Base-by-base conservation (phyloP, 2,329 filamentous ascomycete species). In the Colletotrichum lupini region DNA sequence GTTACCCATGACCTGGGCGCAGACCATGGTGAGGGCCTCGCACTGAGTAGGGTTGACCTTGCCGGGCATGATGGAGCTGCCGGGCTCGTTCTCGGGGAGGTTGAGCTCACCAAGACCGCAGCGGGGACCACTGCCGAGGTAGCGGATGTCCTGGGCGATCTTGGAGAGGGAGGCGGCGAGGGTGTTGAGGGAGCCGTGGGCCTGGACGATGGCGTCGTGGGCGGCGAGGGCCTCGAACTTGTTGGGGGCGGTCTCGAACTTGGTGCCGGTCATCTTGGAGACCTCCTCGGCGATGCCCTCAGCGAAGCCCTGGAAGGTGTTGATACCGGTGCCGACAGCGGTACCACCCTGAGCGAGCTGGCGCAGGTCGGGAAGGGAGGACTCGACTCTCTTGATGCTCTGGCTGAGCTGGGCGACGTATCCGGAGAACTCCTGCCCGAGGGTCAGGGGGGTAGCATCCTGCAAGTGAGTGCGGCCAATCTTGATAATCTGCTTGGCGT, bases 21-120 rank as follows among this genome's bases (percentile, higher is more conserved):
- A 98, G 74, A 98, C 89, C 97, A 99, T 99, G 78, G 97, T 98
- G 83, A 99, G 87, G 75, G 95, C 94, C 88, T 99, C 97, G 86
- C 95, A 98, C 87, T 99, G 97, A 37, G 97, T 99, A 37, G 97
- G 97, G 88, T 99, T 99, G 83, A 99, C 97, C 89, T 99, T 99
- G 81, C 97, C 97, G 57, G 97, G 97, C 97, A 99, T 99, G 88
- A 99, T 98, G 78, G 94, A 97, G 81, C 93, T 97, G 76, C 96
- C 96, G 42, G 97, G 97, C 88, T 99, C 97, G 87, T 99, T 99
- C 88, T 99, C 97, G 30, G 97, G 97, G 64, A 99, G 91, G 80
- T 91, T 90, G 76, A 99, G 91, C 87, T 99, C 97, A 77, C 95
- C 96, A 26, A 98, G 92, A 80, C 97, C 97, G 85, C 97, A 98